Conservation (phyloP, 345 rosid genomes). For the Gossypium anomalum region DNA sequence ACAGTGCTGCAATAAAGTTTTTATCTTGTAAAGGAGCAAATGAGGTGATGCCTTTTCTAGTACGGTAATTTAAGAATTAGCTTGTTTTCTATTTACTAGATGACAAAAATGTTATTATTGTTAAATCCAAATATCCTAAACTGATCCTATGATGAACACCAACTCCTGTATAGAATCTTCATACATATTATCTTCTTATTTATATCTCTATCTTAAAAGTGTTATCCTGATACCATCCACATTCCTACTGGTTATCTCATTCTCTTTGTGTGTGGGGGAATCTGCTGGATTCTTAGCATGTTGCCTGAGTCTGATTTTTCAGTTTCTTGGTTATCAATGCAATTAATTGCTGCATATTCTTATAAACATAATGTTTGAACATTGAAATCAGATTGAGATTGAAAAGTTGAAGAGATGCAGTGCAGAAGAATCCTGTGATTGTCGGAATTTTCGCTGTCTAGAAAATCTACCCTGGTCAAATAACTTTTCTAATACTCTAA, state of each 20-base stretch:
- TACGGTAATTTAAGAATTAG: not conserved
- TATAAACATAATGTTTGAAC: constrained; percentile 10
- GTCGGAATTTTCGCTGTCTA: constrained; percentile 39
- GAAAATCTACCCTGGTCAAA: constrained; percentile 68
- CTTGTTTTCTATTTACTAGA: not conserved
- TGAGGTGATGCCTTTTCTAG: constrained; percentile 37
- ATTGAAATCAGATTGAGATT: constrained; percentile 40
- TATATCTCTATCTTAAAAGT: not conserved
- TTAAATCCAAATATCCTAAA: not conserved
- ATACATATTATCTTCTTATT: not conserved
- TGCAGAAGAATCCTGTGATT: constrained; percentile 55
- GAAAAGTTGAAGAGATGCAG: constrained; percentile 50
- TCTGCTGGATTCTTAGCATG: not conserved
- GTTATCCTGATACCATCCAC: not conserved
- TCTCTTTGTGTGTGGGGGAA: not conserved
- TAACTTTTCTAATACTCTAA: constrained; percentile 47
- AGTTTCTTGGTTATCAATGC: not conserved
- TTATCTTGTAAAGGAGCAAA: constrained; percentile 34
- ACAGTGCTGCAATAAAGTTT: constrained; percentile 61
- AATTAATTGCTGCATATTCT: not conserved
- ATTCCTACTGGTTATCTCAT: not conserved
- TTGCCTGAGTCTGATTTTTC: constrained; percentile 1
- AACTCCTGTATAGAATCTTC: not conserved
- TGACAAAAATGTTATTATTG: not conserved
- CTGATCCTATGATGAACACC: not conserved